Base-by-base conservation (phyloP, 495 filamentous ascomycete species). In the Hypoxylon lienhwacheense region DNA sequence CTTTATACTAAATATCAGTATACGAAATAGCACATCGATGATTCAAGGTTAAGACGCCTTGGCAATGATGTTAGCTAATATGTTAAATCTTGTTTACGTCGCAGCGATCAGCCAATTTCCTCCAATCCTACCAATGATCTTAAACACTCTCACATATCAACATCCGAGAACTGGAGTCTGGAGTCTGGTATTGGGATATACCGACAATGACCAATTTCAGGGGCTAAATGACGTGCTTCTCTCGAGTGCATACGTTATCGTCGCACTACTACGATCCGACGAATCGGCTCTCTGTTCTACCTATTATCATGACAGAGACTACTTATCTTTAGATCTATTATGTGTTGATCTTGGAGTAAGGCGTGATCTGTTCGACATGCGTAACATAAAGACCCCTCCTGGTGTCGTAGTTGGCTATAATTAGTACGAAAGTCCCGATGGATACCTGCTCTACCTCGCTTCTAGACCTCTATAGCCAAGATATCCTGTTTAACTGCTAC, bases 151-250 rank as follows among this genome's bases (percentile, higher is more conserved):
- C n/a, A n/a, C n/a, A n/a, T n/a, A n/a, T n/a, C n/a, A n/a, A n/a
- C n/a, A n/a, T n/a, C n/a, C n/a, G n/a, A n/a, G n/a, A n/a, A n/a
- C n/a, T n/a, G n/a, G n/a, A n/a, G n/a, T n/a, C 33, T 21, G 28
- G 11, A 3, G 21, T 6, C 11, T 20, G 32, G 24, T 17, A 26
- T 44, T 20, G 33, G 33, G 41, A 32, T 20, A 47, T 10, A 41
- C n/a, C n/a, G 45, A 28, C 6, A 20, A 61, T 55, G 51, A 32
- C 20, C 24, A 55, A 61, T 61, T 55, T 37, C 51, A 55, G 41
- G 47, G 57, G 46, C 46, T 6, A 12, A 19, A 61, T 61, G 57
- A 25, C 57, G 57, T 61, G 51, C 57, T 61, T 36, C 15, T 24
- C 12, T 17, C n/a, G n/a, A n/a, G 32, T 19, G 42, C 48, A 48